Evolutionary conservation across 2,329 filamentous ascomycete genomes (phyloP), one percentile per base, ranked within the genome.

Genomic region (Plectosphaerella plurivora): DNA sequence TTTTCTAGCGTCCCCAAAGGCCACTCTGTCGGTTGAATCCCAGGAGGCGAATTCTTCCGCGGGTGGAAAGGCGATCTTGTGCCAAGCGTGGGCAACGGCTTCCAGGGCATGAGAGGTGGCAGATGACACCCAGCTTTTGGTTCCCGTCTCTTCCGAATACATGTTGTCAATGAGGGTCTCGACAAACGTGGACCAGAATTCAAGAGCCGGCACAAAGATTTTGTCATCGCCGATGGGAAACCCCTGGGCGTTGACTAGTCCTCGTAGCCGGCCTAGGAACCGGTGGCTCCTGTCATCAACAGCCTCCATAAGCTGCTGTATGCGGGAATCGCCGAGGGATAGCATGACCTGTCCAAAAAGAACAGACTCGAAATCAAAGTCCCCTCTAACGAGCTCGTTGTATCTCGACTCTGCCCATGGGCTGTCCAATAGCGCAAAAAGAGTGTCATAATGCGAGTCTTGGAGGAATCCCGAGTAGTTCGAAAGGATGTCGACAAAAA

Each of bases 161-260:
- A 79, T 70, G 10, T 70, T 74, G 63, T 84, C 87, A 54, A 76
- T 81, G 73, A 84, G 76, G 12, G 82, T 81, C 67, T 91, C 89
- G 6, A 89, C 82, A 63, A 86, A 91, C 1, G 82, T 85, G 16
- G 82, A 86, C 89, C 90, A 94, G 64, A 94, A 93, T 61, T 94
- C 89, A 14, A 93, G 76, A 1, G 86, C 82, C 1, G 84, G 81
- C 1, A 88, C 81, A 51, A 90, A 91, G 11, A 91, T 82, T 57
- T 83, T 84, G 61, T 94, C 88, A 51, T 93, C 88, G 4, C 80
- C 80, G 2, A 86, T 84, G 1, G 87, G 82, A 59, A 83, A 79
- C 2, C 89, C 88, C 12, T 83, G 74, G 12, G 84, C 80, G 18
- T 78, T 78, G 22, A 92, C 73, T 5, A 94, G 76, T 4, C 83